Evolutionary conservation across 2,329 filamentous ascomycete genomes (phyloP), one percentile per base, ranked within the genome.

Genomic region (Ophiostoma sp.): DNA sequence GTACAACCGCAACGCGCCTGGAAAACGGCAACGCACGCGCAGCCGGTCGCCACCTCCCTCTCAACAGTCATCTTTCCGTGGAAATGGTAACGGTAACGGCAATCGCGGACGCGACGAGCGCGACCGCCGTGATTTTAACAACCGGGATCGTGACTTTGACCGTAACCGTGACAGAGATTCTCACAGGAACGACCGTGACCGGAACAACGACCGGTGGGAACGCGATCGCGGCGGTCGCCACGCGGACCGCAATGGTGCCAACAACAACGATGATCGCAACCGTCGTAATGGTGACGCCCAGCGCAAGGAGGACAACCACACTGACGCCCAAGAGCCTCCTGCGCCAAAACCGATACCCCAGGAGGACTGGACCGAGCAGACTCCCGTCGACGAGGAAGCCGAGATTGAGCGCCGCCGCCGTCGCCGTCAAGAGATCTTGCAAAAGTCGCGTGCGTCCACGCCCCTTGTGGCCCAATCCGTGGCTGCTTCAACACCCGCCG

Each of bases 351-450:
- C 68, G 7, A 73, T 76, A n/a, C 77, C 78, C 25, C 75, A 82
- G 76, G 81, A 83, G 75, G 80, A 88, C 75, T 85, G 82, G 76
- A 84, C 87, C 75, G 86, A 88, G 76, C 84, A 87, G 72, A 85
- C 90, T 77, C 86, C 88, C n/a, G 80, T 94, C 77, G 92, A 97
- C 80, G 93, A 97, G 83, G 92, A 92, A 75, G 91, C 92, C 77
- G 87, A 95, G 79, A 92, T 97, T 78, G 93, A 97, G 81, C 91
- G 94, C 78, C 92, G 95, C 72, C 92, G 94, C 36, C 94, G 92
- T 80, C 90, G 92, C 74, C 91, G 95, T 76, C 93, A 96, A 83
- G 93, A 93, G 76, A 92, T 97, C 76, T 89, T 94, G 80, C 92
- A 93, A 80, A 97, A 94, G 84, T 92, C 94, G 78, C 90, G 90